Evolutionary conservation across 257 asterid species (phyloP).

Genomic region (Agastache rugosa): DNA sequence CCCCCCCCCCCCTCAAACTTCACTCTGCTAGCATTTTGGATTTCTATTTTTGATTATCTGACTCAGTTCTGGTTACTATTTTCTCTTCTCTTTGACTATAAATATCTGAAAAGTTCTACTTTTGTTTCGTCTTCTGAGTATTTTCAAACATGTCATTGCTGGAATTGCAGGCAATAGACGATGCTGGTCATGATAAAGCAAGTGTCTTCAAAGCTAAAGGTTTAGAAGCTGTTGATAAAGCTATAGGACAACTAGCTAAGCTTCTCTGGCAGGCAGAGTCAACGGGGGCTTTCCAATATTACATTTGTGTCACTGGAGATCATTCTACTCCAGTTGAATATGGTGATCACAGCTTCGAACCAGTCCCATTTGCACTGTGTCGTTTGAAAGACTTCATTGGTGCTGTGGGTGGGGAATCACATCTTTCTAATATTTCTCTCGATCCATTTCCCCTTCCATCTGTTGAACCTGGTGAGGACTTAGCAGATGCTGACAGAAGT

Average conservation of each 20-base stretch:
- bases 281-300: conserved; percentile 64
- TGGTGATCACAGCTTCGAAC: conserved; percentile 99
- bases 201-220: conserved; percentile 91
- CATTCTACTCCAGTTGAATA: conserved; percentile 98
- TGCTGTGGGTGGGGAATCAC: conserved; percentile 73
- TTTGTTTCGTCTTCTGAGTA: not conserved
- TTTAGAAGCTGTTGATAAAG: conserved; percentile 90
- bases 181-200: conserved; percentile 98
- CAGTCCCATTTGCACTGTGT: conserved; percentile 90
- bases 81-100: not conserved
- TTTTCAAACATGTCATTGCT: not conserved
- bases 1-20: not conserved
- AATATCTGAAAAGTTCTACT: not conserved
- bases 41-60: not conserved
- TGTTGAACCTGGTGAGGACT: conserved; percentile 49
- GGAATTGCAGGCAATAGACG: conserved; percentile 84
- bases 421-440: conserved; percentile 63
- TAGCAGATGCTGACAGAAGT: conserved; percentile 33
- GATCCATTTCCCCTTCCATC: conserved; percentile 91
- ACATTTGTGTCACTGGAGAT: conserved; percentile 88
- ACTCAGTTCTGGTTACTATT: not conserved
- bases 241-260: conserved; percentile 84
- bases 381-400: conserved; percentile 77
- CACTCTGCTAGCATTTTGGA: not conserved
- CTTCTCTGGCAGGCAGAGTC: conserved; percentile 88